Percentiles rank a stretch among this genome's conserved stretches.
Evolutionary conservation across 345 rosid species (phyloP).

Genomic region (Diplotaxis tenuifolia): DNA sequence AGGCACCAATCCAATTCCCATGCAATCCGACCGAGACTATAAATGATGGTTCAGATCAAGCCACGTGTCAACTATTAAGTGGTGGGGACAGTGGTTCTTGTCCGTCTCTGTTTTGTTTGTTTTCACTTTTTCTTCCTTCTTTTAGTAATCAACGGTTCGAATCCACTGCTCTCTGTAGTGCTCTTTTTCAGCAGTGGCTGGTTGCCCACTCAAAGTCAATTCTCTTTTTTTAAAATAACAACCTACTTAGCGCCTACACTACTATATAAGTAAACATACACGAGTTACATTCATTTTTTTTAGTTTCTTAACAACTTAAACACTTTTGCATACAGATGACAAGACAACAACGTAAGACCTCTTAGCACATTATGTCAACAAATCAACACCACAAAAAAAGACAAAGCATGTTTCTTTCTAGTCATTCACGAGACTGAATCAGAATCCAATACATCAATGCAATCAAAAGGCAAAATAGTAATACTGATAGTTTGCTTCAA

Average conservation of each 20-base stretch:
- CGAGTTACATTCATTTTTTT: slow-evolving; percentile 22
- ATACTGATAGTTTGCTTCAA: slow-evolving; percentile 65
- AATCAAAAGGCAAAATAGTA: slow-evolving; percentile 62
- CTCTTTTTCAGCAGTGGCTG: neutral
- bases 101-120: slow-evolving; percentile 30
- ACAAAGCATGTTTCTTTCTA: slow-evolving; percentile 62
- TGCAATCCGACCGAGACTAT: slow-evolving; percentile 32
- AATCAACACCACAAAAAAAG: slow-evolving; percentile 20
- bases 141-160: slow-evolving; percentile 28
- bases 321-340: neutral
- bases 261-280: no score
- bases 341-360: slow-evolving; percentile 12
- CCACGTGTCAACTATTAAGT: slow-evolving; percentile 24
- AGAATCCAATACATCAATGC: slow-evolving; percentile 90
- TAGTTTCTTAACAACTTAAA: no score
- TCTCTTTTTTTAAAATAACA: slow-evolving; percentile 8
- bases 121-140: neutral
- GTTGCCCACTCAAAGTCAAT: slow-evolving; percentile 26
- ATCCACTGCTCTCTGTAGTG: slow-evolving; percentile 15
- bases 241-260: slow-evolving; percentile 26
- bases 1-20: slow-evolving; percentile 24
- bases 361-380: slow-evolving; percentile 12
- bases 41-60: slow-evolving; percentile 5
- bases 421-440: slow-evolving; percentile 85
- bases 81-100: slow-evolving; percentile 33